Evolutionary conservation across 345 rosid species (phyloP), one percentile per base, ranked within the genome.

Genomic region (Bruguiera sexangula): DNA sequence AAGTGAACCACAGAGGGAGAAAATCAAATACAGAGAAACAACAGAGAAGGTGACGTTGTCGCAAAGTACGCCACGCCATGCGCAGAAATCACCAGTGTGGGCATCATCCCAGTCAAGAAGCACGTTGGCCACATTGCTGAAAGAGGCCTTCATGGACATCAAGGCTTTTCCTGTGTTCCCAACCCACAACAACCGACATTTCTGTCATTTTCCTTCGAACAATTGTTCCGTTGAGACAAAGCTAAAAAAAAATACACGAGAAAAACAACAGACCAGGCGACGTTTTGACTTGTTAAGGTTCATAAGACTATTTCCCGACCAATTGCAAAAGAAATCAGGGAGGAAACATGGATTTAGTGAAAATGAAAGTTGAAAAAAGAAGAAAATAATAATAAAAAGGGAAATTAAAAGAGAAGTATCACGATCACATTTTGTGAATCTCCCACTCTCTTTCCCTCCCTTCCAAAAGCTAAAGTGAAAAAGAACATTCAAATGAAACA

Each of bases 51-150:
- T 85, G 62, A 16, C 20, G 65, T 84, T 92, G 76, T 87, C 96
- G 26, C 99, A 95, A 19, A 59, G 64, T 54, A 95, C 96, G 56
- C 99, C 97, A 34, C 90, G 85, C 99, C 99, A 95, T 1, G 96
- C 85, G 70, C 99, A 95, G 71, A 83, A 81, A 75, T 89, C 94
- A 20, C 16, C 31, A 71, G 76, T 83, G 73, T 81, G 89, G 15
- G 60, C 84, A 59, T 82, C 86, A 53, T 86, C 91, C 99, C 99
- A 95, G 81, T 92, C 96, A n/a, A 84, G 72, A 73, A 95, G 82
- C 76, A 75, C 79, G 63, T 92, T 92, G 5, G 70, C 93, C 43
- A 84, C 75, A 68, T 92, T 88, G 70, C 97, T 80, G 66, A 95
- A 92, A 0, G 94, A 90, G 0, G 81, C 85, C 84, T 95, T 92